phyloP scores from a whole-genome alignment of 208 protist species.

The Acanthamoeba quina region DNA sequence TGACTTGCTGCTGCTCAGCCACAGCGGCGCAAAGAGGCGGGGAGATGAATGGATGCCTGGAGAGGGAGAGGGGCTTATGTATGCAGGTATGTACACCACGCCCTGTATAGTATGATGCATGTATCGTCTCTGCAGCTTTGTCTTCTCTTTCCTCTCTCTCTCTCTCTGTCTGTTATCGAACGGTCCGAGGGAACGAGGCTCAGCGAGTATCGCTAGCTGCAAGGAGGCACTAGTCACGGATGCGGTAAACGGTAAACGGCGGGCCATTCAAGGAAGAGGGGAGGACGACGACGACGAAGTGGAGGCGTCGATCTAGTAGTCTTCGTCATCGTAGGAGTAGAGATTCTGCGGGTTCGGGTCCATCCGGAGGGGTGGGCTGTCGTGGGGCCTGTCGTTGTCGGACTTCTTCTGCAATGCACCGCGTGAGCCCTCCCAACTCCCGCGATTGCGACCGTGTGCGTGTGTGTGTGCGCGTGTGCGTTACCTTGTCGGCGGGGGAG shows the following conservation, averaged over 20 bases:
- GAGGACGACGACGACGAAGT: not conserved
- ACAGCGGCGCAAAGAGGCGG: too few species aligned
- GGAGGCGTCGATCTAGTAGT: not conserved
- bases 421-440: not conserved
- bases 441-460: not conserved
- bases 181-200: not conserved
- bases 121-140: too few species aligned
- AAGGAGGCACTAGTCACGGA: not conserved
- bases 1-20: too few species aligned
- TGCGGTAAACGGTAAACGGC: not conserved
- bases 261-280: not conserved
- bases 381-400: not conserved
- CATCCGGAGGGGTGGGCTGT: not conserved
- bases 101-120: too few species aligned
- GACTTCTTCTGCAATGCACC: not conserved
- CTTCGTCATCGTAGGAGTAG: slow-evolving; percentile 2
- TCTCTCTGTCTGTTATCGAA: not conserved
- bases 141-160: too few species aligned
- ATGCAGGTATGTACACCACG: too few species aligned
- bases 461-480: too few species aligned
- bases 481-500: slow-evolving; percentile 4
- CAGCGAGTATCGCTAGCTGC: slow-evolving; percentile 4
- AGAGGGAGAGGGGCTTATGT: too few species aligned
- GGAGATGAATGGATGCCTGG: too few species aligned
- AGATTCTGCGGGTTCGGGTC: not conserved